phyloP scores from a whole-genome alignment of 768 basidiomycete genomes.

The Pleurotus sapidus region DNA sequence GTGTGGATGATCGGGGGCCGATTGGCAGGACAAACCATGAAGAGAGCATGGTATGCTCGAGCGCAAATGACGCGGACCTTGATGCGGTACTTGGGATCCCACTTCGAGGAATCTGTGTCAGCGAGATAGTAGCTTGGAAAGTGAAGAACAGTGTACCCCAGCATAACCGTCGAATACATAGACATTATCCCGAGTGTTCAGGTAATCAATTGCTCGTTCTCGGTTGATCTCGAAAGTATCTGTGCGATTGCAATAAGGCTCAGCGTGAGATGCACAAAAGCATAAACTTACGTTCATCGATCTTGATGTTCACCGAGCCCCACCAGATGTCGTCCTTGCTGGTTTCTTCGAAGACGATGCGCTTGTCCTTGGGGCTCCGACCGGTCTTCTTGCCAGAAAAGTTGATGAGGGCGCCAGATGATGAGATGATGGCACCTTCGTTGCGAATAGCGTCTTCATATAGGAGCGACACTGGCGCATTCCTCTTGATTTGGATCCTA shows the following conservation, averaged over 20 bases:
- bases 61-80: slow-evolving; percentile 99
- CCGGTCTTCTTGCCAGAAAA: slow-evolving; percentile 99
- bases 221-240: slow-evolving; percentile 99
- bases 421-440: slow-evolving; percentile 97
- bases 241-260: slow-evolving; percentile 19
- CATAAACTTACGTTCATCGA: slow-evolving; percentile 79
- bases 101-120: slow-evolving; percentile 38
- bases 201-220: slow-evolving; percentile 97
- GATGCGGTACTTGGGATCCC: slow-evolving; percentile 99
- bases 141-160: slow-evolving; percentile 50
- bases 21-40: slow-evolving; percentile 70
- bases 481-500: slow-evolving; percentile 92
- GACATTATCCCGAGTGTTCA: slow-evolving; percentile 97
- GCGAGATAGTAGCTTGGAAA: slow-evolving; percentile 8
- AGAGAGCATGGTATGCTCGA: slow-evolving; percentile 96
- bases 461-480: slow-evolving; percentile 83
- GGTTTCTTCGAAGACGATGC: slow-evolving; percentile 96
- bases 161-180: slow-evolving; percentile 97
- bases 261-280: not conserved
- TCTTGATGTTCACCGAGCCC: slow-evolving; percentile 99
- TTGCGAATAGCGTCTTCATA: slow-evolving; percentile 99
- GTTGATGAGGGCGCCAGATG: slow-evolving; percentile 96
- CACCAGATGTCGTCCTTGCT: slow-evolving; percentile 99
- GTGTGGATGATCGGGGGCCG: not conserved
- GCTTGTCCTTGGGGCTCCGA: slow-evolving; percentile 97